Percentiles rank a stretch among this genome's conserved stretches.
Evolutionary conservation across 1,284 basidiomycete genomes (phyloP).

Genomic region (Apiotrichum siamense): DNA sequence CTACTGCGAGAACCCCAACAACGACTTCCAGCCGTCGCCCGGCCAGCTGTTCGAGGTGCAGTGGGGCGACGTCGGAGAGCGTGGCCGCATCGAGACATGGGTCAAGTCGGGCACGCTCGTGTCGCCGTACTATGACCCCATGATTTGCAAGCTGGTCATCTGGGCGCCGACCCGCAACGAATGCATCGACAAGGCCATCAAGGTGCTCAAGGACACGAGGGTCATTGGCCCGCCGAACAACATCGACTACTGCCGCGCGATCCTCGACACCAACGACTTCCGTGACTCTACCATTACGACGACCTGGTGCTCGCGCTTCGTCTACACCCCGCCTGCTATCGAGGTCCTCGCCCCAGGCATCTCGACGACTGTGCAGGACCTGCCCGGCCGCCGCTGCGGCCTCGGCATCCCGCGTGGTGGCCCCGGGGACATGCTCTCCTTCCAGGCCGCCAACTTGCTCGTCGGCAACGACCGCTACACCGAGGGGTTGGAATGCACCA

Average conservation of each 20-base stretch:
- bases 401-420: constrained; percentile 64
- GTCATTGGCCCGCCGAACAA: constrained; percentile 57
- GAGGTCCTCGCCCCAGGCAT: constrained; percentile 58
- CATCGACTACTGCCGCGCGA: constrained; percentile 52
- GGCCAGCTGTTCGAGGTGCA: constrained; percentile 58
- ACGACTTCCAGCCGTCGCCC: constrained; percentile 57
- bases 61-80: constrained; percentile 41
- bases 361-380: constrained; percentile 60
- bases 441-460: constrained; percentile 58
- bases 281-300: constrained; percentile 54
- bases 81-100: constrained; percentile 41
- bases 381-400: constrained; percentile 56
- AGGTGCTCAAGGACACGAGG: constrained; percentile 45
- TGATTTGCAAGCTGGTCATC: constrained; percentile 45
- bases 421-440: constrained; percentile 60
- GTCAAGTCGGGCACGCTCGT: constrained; percentile 50
- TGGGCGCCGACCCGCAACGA: constrained; percentile 23
- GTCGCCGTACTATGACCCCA: constrained; percentile 57
- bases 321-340: constrained; percentile 48
- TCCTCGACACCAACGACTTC: constrained; percentile 51
- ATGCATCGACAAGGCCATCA: constrained; percentile 18
- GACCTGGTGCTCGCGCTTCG: constrained; percentile 50
- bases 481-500: constrained; percentile 58
- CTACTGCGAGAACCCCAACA: constrained; percentile 61
- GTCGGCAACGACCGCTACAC: constrained; percentile 55